Evolutionary conservation across 768 basidiomycete species (phyloP).

Genomic region (Epithele typhae): DNA sequence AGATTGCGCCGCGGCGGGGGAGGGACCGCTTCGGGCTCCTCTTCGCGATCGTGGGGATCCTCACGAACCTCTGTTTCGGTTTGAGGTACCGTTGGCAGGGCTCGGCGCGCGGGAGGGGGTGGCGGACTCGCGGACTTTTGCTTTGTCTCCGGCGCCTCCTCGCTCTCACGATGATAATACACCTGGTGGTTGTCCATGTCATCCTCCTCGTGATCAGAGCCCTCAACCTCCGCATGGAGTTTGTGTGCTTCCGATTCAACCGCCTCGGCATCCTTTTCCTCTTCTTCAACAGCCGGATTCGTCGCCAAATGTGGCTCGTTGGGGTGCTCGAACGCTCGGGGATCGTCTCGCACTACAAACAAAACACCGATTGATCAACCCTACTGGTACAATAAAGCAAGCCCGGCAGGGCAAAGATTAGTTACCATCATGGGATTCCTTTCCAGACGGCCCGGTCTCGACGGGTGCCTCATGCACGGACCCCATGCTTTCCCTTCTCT

Average conservation of each 20-base stretch:
- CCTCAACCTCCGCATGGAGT: slow-evolving; percentile 7
- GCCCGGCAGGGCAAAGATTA: slow-evolving; percentile 4
- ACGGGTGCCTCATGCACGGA: slow-evolving; percentile 14
- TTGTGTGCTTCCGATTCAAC: slow-evolving; percentile 5
- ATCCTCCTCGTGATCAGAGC: background rate
- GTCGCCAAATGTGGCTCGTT: background rate
- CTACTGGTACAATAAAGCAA: slow-evolving; percentile 18
- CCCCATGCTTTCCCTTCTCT: slow-evolving; percentile 17
- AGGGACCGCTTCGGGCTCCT: background rate
- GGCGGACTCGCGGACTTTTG: slow-evolving; percentile 19
- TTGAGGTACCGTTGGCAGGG: slow-evolving; percentile 3
- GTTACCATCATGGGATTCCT: slow-evolving; percentile 36
- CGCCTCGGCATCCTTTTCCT: slow-evolving; percentile 10
- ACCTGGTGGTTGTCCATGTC: background rate
- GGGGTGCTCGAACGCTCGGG: background rate
- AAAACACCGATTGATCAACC: slow-evolving; percentile 19
- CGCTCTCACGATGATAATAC: background rate
- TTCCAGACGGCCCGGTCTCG: slow-evolving; percentile 11
- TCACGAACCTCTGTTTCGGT: too few relatives aligned
- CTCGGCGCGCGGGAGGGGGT: slow-evolving; percentile 3
- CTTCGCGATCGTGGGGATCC: background rate
- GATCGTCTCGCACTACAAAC: slow-evolving; percentile 1
- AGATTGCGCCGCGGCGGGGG: slow-evolving; percentile 8
- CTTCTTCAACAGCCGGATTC: slow-evolving; percentile 8
- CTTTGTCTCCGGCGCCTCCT: slow-evolving; percentile 6